A percentile compares a stretch with the other conserved stretches of the same genome.
Conservation (phyloP, 2,329 filamentous ascomycete species). For the Sordariomycetes sp. region DNA sequence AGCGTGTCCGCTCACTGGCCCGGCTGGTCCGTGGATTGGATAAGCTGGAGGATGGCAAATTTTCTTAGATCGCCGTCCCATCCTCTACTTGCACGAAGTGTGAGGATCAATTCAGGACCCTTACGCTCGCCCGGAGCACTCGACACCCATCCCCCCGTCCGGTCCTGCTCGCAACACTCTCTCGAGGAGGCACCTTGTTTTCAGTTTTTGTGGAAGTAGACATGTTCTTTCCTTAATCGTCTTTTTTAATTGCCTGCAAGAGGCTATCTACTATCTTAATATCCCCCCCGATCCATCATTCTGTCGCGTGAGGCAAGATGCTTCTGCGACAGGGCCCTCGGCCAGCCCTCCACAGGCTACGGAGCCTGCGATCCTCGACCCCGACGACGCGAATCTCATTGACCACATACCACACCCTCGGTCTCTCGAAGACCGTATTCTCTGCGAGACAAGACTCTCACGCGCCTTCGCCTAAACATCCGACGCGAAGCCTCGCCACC, state of each 20-base stretch:
- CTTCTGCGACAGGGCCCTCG: slow-evolving; percentile 18
- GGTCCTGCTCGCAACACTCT: slow-evolving; percentile 2
- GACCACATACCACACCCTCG: slow-evolving; percentile 1
- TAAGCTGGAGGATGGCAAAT: not conserved
- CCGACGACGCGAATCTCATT: not conserved
- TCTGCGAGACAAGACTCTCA: not conserved
- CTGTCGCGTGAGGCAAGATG: slow-evolving; percentile 14
- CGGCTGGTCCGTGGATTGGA: not conserved
- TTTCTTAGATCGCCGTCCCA: not conserved
- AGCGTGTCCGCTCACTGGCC: not conserved
- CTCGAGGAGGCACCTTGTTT: not conserved
- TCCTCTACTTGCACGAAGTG: not conserved
- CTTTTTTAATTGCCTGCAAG: slow-evolving; percentile 8
- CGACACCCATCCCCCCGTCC: not conserved
- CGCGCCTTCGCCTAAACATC: not conserved
- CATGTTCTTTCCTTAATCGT: slow-evolving; percentile 5
- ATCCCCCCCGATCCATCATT: not conserved
- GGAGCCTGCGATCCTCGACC: slow-evolving; percentile 1
- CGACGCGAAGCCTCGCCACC: slow-evolving; percentile 21
- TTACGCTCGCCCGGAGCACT: not conserved
- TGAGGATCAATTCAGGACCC: not conserved
- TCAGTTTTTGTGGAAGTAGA: not conserved
- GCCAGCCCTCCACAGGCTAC: slow-evolving; percentile 6
- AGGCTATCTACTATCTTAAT: slow-evolving; percentile 7
- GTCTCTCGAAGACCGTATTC: not conserved